phyloP scores from a whole-genome alignment of 257 asterid species.

The Datura wrightii region DNA sequence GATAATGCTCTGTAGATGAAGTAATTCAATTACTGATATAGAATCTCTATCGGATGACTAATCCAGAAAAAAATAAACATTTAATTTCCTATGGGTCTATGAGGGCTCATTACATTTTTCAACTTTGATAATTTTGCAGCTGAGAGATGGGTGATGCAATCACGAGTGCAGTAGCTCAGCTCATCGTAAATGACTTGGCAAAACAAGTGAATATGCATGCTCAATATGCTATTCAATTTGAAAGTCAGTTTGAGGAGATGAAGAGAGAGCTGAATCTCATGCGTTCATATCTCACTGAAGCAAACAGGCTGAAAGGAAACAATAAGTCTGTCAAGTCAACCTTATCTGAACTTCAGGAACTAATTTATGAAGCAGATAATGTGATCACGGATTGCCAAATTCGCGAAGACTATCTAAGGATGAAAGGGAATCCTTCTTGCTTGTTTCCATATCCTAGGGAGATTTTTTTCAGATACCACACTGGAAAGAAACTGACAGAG shows the following conservation, averaged over 20 bases:
- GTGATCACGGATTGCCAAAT: constrained; percentile 38
- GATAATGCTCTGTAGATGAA: not conserved
- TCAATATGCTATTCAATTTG: constrained; percentile 37
- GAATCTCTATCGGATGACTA: not conserved
- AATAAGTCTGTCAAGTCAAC: constrained; percentile 26
- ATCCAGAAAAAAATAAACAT: too few relatives aligned
- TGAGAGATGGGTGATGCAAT: constrained; percentile 4
- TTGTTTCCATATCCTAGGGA: constrained; percentile 24
- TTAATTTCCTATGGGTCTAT: not conserved
- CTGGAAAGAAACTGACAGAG: constrained; percentile 35
- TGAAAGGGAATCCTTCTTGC: constrained; percentile 9
- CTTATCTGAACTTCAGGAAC: constrained; percentile 29
- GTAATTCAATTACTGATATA: not conserved
- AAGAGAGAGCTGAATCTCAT: constrained; percentile 34
- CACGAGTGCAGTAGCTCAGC: not conserved
- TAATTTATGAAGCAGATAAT: constrained; percentile 43
- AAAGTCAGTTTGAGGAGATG: constrained; percentile 34
- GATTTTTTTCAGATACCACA: constrained; percentile 15
- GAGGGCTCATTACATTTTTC: not conserved
- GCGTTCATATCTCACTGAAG: constrained; percentile 38
- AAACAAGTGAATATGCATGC: constrained; percentile 25
- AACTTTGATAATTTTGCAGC: not conserved
- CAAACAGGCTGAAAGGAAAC: constrained; percentile 30
- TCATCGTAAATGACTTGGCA: not conserved
- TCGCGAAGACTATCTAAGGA: constrained; percentile 13